Conservation (phyloP, 2,329 filamentous ascomycete species). For the Epichloe elymi region DNA sequence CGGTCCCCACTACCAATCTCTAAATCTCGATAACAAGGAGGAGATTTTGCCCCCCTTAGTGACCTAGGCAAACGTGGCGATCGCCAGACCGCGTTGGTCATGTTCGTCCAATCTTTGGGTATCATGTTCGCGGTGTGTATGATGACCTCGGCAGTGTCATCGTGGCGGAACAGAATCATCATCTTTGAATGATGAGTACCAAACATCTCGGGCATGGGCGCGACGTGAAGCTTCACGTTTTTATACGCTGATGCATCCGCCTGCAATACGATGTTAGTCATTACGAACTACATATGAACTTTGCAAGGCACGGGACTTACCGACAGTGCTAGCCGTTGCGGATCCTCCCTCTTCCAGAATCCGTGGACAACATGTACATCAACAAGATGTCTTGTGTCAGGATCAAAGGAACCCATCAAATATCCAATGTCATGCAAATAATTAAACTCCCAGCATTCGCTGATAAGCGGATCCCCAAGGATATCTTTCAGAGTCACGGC, state of each 20-base stretch:
- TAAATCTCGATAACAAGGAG: conserved; percentile 4
- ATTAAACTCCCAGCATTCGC: conserved; percentile 60
- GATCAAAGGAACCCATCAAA: conserved; percentile 39
- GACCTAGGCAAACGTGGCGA: conserved; percentile 54
- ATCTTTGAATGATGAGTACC: conserved; percentile 83
- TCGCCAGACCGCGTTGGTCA: conserved; percentile 74
- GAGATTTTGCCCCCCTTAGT: not conserved
- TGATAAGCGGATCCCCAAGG: conserved; percentile 60
- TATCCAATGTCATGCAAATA: conserved; percentile 49
- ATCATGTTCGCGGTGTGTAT: conserved; percentile 93
- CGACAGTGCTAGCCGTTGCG: conserved; percentile 41
- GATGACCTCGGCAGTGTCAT: conserved; percentile 62
- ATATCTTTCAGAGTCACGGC: conserved; percentile 54
- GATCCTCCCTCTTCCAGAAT: conserved; percentile 55
- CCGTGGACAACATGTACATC: conserved; percentile 46
- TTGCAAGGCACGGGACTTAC: conserved; percentile 24
- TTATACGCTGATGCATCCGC: conserved; percentile 36
- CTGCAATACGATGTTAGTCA: conserved; percentile 6
- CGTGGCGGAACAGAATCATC: conserved; percentile 68
- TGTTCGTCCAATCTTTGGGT: conserved; percentile 71
- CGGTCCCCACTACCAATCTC: conserved; percentile 45
- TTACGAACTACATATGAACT: not conserved
- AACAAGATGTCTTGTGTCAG: conserved; percentile 33
- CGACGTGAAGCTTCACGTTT: conserved; percentile 59
- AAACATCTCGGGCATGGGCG: conserved; percentile 72